These are phyloP conservation scores for Podila horticola DNA, from an alignment of 192 early-diverging fungal genomes.

Conservation along the genomic window DNA sequence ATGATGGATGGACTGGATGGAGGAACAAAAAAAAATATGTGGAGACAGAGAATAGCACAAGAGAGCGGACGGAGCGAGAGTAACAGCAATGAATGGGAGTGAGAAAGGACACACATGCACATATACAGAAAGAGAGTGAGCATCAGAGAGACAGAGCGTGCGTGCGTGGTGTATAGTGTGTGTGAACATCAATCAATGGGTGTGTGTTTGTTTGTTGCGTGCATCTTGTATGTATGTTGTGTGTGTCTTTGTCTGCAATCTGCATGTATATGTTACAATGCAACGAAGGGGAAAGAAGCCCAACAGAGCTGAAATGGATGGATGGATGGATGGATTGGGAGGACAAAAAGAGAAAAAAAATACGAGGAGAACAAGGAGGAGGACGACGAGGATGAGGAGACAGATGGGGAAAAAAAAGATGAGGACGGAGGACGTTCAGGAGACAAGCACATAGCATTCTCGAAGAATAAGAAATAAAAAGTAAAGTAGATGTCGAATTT, in stretches of 20 bases:
- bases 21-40: not conserved
- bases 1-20: not conserved
- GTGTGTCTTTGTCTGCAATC: not conserved
- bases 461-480: too few species aligned
- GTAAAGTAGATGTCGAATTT: too few species aligned
- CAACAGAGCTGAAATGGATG: not conserved
- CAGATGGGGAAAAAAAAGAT: not conserved
- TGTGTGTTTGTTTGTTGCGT: not conserved
- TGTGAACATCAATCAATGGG: too few species aligned
- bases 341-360: not conserved
- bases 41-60: not conserved
- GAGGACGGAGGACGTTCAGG: not conserved
- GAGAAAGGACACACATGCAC: not conserved
- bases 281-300: conserved; percentile 2
- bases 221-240: not conserved
- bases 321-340: not conserved
- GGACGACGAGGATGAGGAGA: not conserved
- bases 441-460: too few species aligned
- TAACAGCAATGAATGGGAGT: not conserved
- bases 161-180: too few species aligned
- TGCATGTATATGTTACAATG: not conserved
- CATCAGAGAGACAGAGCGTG: not conserved
- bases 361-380: not conserved
- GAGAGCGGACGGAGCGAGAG: not conserved
- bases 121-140: not conserved